Conservation (phyloP, 495 filamentous ascomycete genomes). For the Penicillium steckii region DNA sequence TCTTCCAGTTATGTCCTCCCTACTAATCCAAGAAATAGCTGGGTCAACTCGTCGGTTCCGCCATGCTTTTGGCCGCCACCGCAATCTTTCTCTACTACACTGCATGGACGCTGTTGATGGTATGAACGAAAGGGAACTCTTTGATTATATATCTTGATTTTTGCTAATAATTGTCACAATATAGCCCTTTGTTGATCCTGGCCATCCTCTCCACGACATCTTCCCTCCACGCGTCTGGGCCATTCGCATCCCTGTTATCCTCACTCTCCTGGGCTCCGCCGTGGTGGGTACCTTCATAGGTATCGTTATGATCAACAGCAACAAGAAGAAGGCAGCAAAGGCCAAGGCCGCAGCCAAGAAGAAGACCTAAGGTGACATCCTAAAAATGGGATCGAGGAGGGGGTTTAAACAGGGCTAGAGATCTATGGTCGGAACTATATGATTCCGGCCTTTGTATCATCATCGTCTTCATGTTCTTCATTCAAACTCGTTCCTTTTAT, state of each 20-base stretch:
- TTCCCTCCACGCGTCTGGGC: slow-evolving; percentile 99
- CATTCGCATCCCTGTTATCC: slow-evolving; percentile 95
- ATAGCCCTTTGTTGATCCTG: slow-evolving; percentile 94
- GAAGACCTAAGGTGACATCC: slow-evolving; percentile 53
- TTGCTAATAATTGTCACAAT: not conserved
- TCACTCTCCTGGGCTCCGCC: slow-evolving; percentile 85
- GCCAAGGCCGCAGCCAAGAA: slow-evolving; percentile 71
- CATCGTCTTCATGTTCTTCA: not conserved
- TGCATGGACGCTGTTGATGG: slow-evolving; percentile 96
- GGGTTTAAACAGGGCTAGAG: not conserved
- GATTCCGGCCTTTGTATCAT: slow-evolving; percentile 1
- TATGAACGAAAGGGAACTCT: slow-evolving; percentile 36
- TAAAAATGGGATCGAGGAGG: slow-evolving; percentile 4
- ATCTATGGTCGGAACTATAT: not conserved
- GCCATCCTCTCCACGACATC: slow-evolving; percentile 88
- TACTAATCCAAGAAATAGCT: slow-evolving; percentile 54
- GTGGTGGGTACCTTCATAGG: slow-evolving; percentile 95
- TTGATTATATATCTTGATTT: not conserved
- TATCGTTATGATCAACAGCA: slow-evolving; percentile 98
- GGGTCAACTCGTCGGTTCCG: slow-evolving; percentile 91
- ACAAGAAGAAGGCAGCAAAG: slow-evolving; percentile 94
- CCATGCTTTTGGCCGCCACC: slow-evolving; percentile 94
- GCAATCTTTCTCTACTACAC: slow-evolving; percentile 99
- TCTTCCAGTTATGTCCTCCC: not conserved
- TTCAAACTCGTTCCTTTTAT: not conserved